Base-by-base conservation (phyloP, 2,329 filamentous ascomycete species). In the Stenocarpella maydis region DNA sequence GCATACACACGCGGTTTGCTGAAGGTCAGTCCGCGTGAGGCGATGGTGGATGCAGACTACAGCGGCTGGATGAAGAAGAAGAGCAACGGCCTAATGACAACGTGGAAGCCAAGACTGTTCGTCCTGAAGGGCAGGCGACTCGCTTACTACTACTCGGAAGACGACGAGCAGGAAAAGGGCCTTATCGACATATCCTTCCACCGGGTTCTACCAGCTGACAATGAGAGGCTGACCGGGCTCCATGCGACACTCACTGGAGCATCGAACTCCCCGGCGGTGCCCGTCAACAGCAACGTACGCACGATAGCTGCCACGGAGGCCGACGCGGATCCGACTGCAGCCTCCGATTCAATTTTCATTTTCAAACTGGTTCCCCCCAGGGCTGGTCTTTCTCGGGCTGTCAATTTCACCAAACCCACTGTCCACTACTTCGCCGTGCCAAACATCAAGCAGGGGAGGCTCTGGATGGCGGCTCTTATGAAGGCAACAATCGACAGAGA, bases 41-140 rank as follows among this genome's bases (percentile, higher is more conserved):
- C 95, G 71, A 96, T 97, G 80, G 83, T 90, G 71, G 90, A 89
- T 71, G 95, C 94, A 67, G 95, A 99, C 77, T 98, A 97, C 79
- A 95, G 91, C 76, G 96, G 68, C 1, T 99, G 96, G 96, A 99
- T 99, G 96, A 98, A 96, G 85, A 99, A 99, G 86, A 95, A 97
- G 81, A 97, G 94, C 70, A 95, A 94, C 1, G 96, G 95, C 76
- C 85, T 98, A 41, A 97, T 99, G 91, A 94, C 94, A 2, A 97
- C 95, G 1, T 99, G 96, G 96, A 99, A 98, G 77, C 92, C 95
- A 15, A 91, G 96, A 15, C 86, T 98, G n/a, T 99, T 99, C 77
- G 91, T 99, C 9, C 88, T 99, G 69, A 95, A 94, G 76, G 96
- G 96, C 37, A 90, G 95, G 65, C 91, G 96, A 5, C 84, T 99